These are phyloP conservation scores for Saccharomycopsis synnaedendra DNA, from an alignment of 805 yeast genomes.

Conservation along the genomic window DNA sequence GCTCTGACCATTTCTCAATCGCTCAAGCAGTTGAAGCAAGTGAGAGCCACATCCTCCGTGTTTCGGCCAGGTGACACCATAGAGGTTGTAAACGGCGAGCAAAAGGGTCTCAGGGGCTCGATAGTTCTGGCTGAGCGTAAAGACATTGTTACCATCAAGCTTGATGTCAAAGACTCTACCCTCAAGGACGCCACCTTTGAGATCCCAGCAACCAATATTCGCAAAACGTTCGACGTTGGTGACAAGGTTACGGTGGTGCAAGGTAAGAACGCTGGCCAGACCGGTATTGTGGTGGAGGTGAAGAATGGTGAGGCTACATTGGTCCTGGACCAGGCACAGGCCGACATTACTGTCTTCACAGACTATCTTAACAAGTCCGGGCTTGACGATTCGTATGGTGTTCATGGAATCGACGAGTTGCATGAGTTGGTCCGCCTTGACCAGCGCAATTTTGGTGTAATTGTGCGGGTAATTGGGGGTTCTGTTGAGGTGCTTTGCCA, in stretches of 20 bases:
- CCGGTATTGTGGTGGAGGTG: constrained; percentile 83
- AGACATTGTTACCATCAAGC: constrained; percentile 37
- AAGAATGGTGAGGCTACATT: constrained; percentile 80
- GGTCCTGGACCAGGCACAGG: constrained; percentile 77
- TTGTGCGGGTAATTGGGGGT: constrained; percentile 83
- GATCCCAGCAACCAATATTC: constrained; percentile 68
- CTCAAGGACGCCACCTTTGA: constrained; percentile 54
- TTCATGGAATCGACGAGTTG: constrained; percentile 67
- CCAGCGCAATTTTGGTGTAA: constrained; percentile 78
- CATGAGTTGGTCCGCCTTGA: constrained; percentile 86
- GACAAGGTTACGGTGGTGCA: constrained; percentile 89
- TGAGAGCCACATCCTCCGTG: constrained; percentile 28
- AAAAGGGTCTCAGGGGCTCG: constrained; percentile 75
- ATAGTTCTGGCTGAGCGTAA: constrained; percentile 48
- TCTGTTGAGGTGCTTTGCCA: constrained; percentile 69
- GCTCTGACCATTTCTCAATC: constrained; percentile 77
- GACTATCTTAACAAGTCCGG: constrained; percentile 84
- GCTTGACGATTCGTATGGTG: constrained; percentile 70
- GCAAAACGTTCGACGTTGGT: constrained; percentile 83
- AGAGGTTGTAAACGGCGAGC: constrained; percentile 88
- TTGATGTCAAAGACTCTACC: constrained; percentile 29
- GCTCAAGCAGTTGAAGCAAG: constrained; percentile 50
- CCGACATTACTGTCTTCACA: constrained; percentile 87
- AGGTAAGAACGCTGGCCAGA: constrained; percentile 88
- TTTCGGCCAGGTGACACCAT: constrained; percentile 94